Evolutionary conservation across 345 rosid genomes (phyloP), one percentile per base, ranked within the genome.

Genomic region (Hirschfeldia incana): DNA sequence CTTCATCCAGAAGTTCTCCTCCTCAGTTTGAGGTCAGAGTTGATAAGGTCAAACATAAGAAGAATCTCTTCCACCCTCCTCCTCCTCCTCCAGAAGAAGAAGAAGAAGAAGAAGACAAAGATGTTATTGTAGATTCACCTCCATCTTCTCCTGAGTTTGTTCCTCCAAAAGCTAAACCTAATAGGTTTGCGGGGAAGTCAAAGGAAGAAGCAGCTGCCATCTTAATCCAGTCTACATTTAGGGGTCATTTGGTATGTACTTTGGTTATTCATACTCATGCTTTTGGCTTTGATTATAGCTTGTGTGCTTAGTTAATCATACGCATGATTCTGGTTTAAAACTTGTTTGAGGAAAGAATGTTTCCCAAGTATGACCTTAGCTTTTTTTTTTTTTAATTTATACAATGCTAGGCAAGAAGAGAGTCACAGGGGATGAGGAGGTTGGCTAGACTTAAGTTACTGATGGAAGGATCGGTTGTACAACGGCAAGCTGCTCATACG

Each of bases 141-240:
- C 84, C 70, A 78, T 73, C 84, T 46, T 70, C 87, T 12, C 57
- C 78, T 27, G 91, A 87, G 74, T 82, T 81, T 81, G 80, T 87
- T 72, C 78, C 10, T 46, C 58, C 13, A 28, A 2, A 6, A 46
- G 16, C 80, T 13, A 75, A 2, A 13, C 78, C 75, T 32, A 63
- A 72, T 75, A 87, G 82, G 68, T 88, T 81, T 85, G 70, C 79
- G 57, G 97, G 97, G 11, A 87, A 84, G 82, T 84, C 91, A 28
- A 81, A 63, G 75, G 97, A 91, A 76, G 97, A 93, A 83, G 91
- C 67, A 3, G 86, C 98, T 17, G 88, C 93, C 49, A 86, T 93
- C 75, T 83, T 82, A 71, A 89, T 95, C 81, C 98, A 95, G 79
- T 84, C 90, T 39, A 87, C 93, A n/a, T 90, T 95, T 81, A 88